Base-by-base conservation (phyloP, 2,329 filamentous ascomycete species). In the Pezicula radicicola region DNA sequence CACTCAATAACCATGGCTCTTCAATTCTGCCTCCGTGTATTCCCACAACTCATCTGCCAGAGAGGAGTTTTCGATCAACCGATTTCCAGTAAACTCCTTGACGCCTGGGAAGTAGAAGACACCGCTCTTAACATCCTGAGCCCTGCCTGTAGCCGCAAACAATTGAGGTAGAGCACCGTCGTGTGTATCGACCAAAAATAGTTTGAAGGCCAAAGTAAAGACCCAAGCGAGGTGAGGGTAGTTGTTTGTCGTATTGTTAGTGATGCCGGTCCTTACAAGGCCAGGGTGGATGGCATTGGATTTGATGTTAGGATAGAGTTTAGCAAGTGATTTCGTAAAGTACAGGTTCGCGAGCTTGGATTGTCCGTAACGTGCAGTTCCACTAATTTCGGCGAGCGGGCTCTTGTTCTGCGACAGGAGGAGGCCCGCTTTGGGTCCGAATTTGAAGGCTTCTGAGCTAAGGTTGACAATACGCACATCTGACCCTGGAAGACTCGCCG, bases 271-370 rank as follows among this genome's bases (percentile, higher is more conserved):
- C 21, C 18, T 28, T 35, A 74, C 69, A 10, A 68, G 59, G 3
- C 72, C 73, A 1, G 73, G 74, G 49, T 74, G 70, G 4, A 75
- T 55, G 1, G 70, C 55, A 5, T 71, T 64, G 5, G 61, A 56
- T 2, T 61, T 69, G 19, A 75, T 63, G 13, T 56, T 48, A 0
- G 72, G 68, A 48, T 73, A 69, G 8, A 63, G 66, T 39, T 60
- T 55, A 3, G 72, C 68, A 5, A 78, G 55, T 45, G 72, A 66
- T 8, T 63, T 60, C 6, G 70, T 65, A 57, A 72, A 75, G 3
- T 76, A 62, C 6, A 76, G 56, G 53, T 76, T 72, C 0, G 76
- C 75, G 5, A 78, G 61, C 59, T 78, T 78, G 48, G 66, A 69
- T 54, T 75, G 71, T 0, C 71, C 75, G 55, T 73, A 74, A 15